A percentile compares a stretch with the other conserved stretches of the same genome.
Conservation (phyloP, 176 grass and related monocot species). For the Alopecurus myosuroides region DNA sequence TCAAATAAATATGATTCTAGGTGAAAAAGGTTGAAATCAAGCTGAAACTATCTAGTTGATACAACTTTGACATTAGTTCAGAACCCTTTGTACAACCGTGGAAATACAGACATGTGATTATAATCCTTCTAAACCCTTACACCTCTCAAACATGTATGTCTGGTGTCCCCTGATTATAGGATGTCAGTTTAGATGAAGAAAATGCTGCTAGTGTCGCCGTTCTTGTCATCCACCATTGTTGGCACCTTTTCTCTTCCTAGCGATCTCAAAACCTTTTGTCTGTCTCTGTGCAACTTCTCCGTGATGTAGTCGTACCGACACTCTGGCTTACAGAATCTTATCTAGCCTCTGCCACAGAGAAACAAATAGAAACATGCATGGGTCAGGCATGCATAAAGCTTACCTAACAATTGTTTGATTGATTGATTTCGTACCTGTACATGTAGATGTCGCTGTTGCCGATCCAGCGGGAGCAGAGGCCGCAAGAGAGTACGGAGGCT, state of each 20-base stretch:
- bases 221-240: background rate
- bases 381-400: background rate
- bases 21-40: background rate
- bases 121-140: background rate
- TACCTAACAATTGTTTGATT: background rate
- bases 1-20: background rate
- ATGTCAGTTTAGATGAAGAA: conserved; percentile 28
- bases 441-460: conserved; percentile 38
- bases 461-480: conserved; percentile 29
- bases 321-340: no score
- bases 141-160: background rate
- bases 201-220: background rate
- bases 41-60: background rate
- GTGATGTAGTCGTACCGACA: no score
- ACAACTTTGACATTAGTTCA: no score
- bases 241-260: background rate
- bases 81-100: background rate
- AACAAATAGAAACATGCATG: background rate
- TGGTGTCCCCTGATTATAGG: background rate
- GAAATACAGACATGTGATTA: background rate
- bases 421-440: conserved; percentile 48
- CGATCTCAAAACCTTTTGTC: background rate
- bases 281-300: conserved; percentile 29
- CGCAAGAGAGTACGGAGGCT: conserved; percentile 17
- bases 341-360: conserved; percentile 27